Conservation (phyloP, 495 filamentous ascomycete genomes). For the Lepraria neglecta region DNA sequence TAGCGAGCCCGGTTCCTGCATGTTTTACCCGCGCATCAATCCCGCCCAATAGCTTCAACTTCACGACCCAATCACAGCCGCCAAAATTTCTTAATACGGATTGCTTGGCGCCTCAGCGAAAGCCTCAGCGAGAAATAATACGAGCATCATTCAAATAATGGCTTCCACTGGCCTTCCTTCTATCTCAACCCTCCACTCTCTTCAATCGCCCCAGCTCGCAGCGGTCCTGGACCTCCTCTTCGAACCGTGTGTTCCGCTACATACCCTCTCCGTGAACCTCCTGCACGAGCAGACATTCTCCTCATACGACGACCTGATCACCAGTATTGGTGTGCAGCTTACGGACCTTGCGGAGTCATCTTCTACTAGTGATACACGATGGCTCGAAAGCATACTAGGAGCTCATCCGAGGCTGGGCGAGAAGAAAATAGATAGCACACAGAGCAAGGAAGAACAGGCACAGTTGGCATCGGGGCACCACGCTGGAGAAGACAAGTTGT, state of each 20-base stretch:
- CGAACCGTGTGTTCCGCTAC: constrained; percentile 72
- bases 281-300: constrained; percentile 58
- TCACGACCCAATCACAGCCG: not conserved
- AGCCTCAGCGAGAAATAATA: not conserved
- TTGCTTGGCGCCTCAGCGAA: not conserved
- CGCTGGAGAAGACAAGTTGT: constrained; percentile 53
- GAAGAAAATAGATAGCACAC: constrained; percentile 67
- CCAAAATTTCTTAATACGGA: not conserved
- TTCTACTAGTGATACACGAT: constrained; percentile 47
- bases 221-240: constrained; percentile 76
- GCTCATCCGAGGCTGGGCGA: constrained; percentile 84
- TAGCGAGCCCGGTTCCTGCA: constrained; percentile 14
- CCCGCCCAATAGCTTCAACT: constrained; percentile 1
- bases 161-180: constrained; percentile 40
- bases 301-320: constrained; percentile 55
- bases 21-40: constrained; percentile 12
- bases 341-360: constrained; percentile 47
- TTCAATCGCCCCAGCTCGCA: constrained; percentile 51
- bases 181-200: constrained; percentile 45
- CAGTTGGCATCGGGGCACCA: constrained; percentile 51
- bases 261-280: constrained; percentile 60
- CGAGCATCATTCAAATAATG: constrained; percentile 4
- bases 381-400: constrained; percentile 66
- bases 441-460: constrained; percentile 74
- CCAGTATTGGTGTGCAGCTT: constrained; percentile 51